Percentiles rank a stretch among this genome's conserved stretches.
These are phyloP conservation scores for Rhizophlyctis rosea DNA, from an alignment of 192 early-diverging fungal genomes.

Conservation along the genomic window DNA sequence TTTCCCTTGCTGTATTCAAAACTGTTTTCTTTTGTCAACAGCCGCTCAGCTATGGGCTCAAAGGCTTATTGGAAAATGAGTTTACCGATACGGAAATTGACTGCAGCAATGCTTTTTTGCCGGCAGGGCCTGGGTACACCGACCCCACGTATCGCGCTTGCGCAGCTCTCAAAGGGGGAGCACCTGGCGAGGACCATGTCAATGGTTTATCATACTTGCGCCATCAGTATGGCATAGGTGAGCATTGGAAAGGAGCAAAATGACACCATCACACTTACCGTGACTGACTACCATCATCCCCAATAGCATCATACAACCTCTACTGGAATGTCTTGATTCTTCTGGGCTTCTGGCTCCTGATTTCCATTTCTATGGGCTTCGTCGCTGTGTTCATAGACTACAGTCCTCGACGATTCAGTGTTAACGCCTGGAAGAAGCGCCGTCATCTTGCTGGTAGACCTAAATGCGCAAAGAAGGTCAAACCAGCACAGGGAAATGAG, in stretches of 20 bases:
- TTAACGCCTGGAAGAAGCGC: slow-evolving; percentile 23
- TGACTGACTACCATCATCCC: too few relatives aligned
- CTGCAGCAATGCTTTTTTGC: slow-evolving; percentile 1
- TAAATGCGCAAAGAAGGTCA: too few relatives aligned
- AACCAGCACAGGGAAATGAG: too few relatives aligned
- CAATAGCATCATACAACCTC: slow-evolving; percentile 14
- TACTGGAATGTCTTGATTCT: slow-evolving; percentile 39
- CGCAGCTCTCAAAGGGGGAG: slow-evolving; percentile 16
- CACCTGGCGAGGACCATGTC: slow-evolving; percentile 11
- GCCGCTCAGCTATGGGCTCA: slow-evolving; percentile 58
- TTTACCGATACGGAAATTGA: slow-evolving; percentile 43
- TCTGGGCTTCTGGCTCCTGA: slow-evolving; percentile 25
- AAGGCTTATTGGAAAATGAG: slow-evolving; percentile 61
- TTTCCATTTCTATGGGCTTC: slow-evolving; percentile 19
- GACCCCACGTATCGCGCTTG: slow-evolving; percentile 8
- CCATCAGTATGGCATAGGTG: slow-evolving; percentile 9
- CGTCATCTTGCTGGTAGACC: slow-evolving; percentile 3
- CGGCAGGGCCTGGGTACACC: slow-evolving; percentile 2
- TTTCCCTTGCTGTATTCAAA: too few relatives aligned
- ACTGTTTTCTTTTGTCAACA: too few relatives aligned
- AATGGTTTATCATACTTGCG: slow-evolving; percentile 14
- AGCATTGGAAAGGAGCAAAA: too few relatives aligned
- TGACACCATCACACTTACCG: too few relatives aligned
- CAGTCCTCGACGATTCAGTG: slow-evolving; percentile 5
- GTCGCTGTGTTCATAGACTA: slow-evolving; percentile 17